phyloP scores from a whole-genome alignment of 2,329 filamentous ascomycete genomes.

The Cladophialophora exuberans region DNA sequence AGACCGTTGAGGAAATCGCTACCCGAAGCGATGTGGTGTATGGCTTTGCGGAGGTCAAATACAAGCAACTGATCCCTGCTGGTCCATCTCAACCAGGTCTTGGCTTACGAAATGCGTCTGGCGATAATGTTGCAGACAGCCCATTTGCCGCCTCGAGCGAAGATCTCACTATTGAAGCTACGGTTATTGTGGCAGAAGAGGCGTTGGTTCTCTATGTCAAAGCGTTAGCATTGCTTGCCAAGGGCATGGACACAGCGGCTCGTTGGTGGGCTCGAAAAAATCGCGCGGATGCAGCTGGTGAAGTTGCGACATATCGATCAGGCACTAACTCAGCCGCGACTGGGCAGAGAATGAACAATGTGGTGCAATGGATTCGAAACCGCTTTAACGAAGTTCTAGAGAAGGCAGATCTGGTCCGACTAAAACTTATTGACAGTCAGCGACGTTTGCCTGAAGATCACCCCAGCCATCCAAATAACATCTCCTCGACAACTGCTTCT shows the following conservation, averaged over 20 bases:
- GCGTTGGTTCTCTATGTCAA: slow-evolving; percentile 96
- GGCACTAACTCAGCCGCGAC: slow-evolving; percentile 55
- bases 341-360: slow-evolving; percentile 78
- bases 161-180: slow-evolving; percentile 81
- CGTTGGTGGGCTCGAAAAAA: slow-evolving; percentile 86
- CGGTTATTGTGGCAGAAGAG: slow-evolving; percentile 88
- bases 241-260: slow-evolving; percentile 93
- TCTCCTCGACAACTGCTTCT: slow-evolving; percentile 61
- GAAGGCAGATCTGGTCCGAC: slow-evolving; percentile 91
- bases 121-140: slow-evolving; percentile 38
- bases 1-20: slow-evolving; percentile 86
- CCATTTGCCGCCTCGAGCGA: slow-evolving; percentile 56
- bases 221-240: slow-evolving; percentile 82
- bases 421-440: slow-evolving; percentile 85
- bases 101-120: slow-evolving; percentile 35
- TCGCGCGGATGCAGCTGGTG: slow-evolving; percentile 60
- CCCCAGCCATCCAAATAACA: slow-evolving; percentile 81
- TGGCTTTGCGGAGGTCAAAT: slow-evolving; percentile 97
- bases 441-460: slow-evolving; percentile 81
- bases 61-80: slow-evolving; percentile 90
- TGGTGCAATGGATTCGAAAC: slow-evolving; percentile 91
- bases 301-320: slow-evolving; percentile 47
- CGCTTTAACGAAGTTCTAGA: slow-evolving; percentile 97
- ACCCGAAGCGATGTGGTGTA: slow-evolving; percentile 95
- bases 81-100: slow-evolving; percentile 66